These are phyloP conservation scores for Venturia oleaginea DNA, from an alignment of 2,329 filamentous ascomycete genomes.

Conservation along the genomic window DNA sequence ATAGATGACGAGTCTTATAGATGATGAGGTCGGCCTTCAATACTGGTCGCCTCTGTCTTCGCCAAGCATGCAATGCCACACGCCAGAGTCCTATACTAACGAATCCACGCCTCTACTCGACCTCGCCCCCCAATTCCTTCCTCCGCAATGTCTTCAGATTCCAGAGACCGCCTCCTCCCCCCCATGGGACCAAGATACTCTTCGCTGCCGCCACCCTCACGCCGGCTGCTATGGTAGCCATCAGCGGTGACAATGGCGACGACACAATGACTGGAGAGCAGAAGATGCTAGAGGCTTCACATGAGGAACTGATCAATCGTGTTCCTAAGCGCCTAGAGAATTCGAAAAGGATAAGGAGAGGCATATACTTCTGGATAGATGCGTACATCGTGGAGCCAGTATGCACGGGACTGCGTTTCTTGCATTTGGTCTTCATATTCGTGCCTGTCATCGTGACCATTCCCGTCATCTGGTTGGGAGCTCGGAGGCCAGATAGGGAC, in stretches of 20 bases:
- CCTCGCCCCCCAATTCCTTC: neutral
- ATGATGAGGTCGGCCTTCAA: conserved; percentile 43
- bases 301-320: conserved; percentile 64
- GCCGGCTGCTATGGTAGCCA: conserved; percentile 50
- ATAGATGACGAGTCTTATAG: neutral
- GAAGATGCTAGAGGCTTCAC: conserved; percentile 78
- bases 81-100: conserved; percentile 18
- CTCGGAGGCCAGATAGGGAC: conserved; percentile 51
- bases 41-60: conserved; percentile 41
- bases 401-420: conserved; percentile 76
- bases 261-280: conserved; percentile 62
- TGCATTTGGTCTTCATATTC: conserved; percentile 81
- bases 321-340: conserved; percentile 55
- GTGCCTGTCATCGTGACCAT: conserved; percentile 77
- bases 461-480: conserved; percentile 73
- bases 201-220: conserved; percentile 38
- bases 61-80: conserved; percentile 26
- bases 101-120: conserved; percentile 8
- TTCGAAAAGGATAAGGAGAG: conserved; percentile 48
- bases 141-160: conserved; percentile 18
- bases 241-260: conserved; percentile 42
- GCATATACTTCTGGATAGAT: conserved; percentile 59
- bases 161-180: conserved; percentile 22
- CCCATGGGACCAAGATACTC: conserved; percentile 25
- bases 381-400: conserved; percentile 70